A percentile compares a stretch with the other conserved stretches of the same genome.
Conservation (phyloP, 2,329 filamentous ascomycete species). For the Stagonosporopsis chrysanthemi region DNA sequence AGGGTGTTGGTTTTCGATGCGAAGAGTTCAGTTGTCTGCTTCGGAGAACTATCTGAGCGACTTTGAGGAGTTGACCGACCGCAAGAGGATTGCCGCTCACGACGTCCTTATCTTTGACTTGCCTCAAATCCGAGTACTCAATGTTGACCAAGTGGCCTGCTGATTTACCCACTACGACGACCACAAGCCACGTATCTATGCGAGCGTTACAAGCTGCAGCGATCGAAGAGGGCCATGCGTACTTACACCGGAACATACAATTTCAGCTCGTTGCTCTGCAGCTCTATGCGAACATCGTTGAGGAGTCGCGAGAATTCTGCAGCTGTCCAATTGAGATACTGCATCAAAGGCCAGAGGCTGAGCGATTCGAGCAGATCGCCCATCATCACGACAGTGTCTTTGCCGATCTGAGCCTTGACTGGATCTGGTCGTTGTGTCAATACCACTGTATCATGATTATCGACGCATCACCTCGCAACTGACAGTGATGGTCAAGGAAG, state of each 20-base stretch:
- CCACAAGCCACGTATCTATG: conserved; percentile 45
- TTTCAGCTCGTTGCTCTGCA: conserved; percentile 39
- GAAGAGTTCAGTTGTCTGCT: not conserved
- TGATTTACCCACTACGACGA: conserved; percentile 28
- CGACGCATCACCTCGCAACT: not conserved
- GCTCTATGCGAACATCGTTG: conserved; percentile 37
- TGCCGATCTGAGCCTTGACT: conserved; percentile 38
- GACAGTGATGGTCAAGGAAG: not conserved
- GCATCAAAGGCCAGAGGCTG: conserved; percentile 48
- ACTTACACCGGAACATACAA: conserved; percentile 50
- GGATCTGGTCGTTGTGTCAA: conserved; percentile 34
- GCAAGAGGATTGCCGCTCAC: not conserved
- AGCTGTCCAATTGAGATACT: conserved; percentile 41
- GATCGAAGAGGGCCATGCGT: too few species aligned
- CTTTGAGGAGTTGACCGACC: not conserved
- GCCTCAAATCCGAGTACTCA: not conserved
- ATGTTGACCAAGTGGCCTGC: not conserved
- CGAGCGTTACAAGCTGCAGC: conserved; percentile 20
- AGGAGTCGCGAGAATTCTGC: conserved; percentile 43
- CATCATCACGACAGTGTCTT: conserved; percentile 38
- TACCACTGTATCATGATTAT: not conserved
- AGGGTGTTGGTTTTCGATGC: not conserved
- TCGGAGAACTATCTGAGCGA: not conserved
- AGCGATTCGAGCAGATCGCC: conserved; percentile 48
- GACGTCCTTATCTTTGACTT: not conserved